A percentile compares a stretch with the other conserved stretches of the same genome.
These are phyloP conservation scores for Phytophthora rubi DNA, from an alignment of 352 stramenopile species.

Conservation along the genomic window DNA sequence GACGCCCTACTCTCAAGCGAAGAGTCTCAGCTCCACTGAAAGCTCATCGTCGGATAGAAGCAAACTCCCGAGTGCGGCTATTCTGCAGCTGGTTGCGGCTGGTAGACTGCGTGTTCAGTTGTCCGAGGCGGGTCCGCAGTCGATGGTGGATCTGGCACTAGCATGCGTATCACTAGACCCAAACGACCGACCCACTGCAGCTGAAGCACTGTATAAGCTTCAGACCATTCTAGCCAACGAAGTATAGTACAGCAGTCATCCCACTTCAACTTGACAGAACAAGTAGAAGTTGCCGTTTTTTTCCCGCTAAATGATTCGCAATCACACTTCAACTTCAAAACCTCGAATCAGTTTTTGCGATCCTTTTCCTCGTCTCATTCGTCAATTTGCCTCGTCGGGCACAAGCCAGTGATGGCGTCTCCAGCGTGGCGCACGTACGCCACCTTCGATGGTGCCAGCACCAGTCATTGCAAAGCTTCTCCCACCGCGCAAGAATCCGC, in stretches of 20 bases:
- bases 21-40: slow-evolving; percentile 19
- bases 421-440: slow-evolving; percentile 16
- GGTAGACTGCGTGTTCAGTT: slow-evolving; percentile 47
- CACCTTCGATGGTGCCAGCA: slow-evolving; percentile 10
- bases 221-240: slow-evolving; percentile 36
- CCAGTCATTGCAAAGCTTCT: not conserved
- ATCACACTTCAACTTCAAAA: slow-evolving; percentile 18
- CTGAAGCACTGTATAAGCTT: slow-evolving; percentile 52
- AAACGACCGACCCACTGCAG: slow-evolving; percentile 39
- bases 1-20: slow-evolving; percentile 37
- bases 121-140: slow-evolving; percentile 30
- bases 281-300: not conserved
- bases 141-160: slow-evolving; percentile 35
- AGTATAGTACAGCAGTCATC: slow-evolving; percentile 14
- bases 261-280: not conserved
- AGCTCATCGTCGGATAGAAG: slow-evolving; percentile 15
- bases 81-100: slow-evolving; percentile 56
- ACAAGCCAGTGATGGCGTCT: slow-evolving; percentile 1
- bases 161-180: slow-evolving; percentile 48
- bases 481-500: slow-evolving; percentile 25
- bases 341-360: not conserved
- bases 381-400: slow-evolving; percentile 8
- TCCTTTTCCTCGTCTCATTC: slow-evolving; percentile 10
- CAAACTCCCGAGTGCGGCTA: slow-evolving; percentile 43
- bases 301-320: not conserved